Evolutionary conservation across 2,329 filamentous ascomycete genomes (phyloP), one percentile per base, ranked within the genome.

Genomic region (Fusarium tanahbumbuense): DNA sequence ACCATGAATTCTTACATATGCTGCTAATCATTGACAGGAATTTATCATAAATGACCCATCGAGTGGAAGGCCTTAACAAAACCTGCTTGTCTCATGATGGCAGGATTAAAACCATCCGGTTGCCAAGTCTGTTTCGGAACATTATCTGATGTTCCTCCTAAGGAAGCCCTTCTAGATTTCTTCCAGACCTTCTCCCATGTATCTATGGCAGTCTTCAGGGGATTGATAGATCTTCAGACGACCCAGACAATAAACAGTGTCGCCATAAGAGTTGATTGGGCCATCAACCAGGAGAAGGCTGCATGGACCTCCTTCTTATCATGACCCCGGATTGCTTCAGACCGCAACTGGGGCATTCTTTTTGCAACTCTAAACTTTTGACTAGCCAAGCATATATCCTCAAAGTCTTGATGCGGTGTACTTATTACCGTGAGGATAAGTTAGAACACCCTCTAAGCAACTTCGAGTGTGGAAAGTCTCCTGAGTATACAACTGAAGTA

Each of bases 171-270:
- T 11, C 28, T 13, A 25, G 10, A 34, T 28, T 23, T 20, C 23
- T 47, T 47, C 42, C 16, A 56, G 28, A n/a, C 32, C 15, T 22
- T 48, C n/a, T 42, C 23, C 10, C 16, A 18, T 25, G 22, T 18
- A 23, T n/a, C 30, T 34, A 16, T 32, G 28, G 20, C 28, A 13
- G n/a, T 49, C 23, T 45, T 23, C 46, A 16, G 30, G 28, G 54
- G 60, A 52, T 60, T 28, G 27, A 65, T 44, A n/a, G 45, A 34
- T 37, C 60, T 42, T 47, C 34, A 32, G 60, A 45, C 41, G 44
- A 42, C 27, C 15, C 28, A 60, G 54, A 47, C 44, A 45, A 60
- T 60, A 25, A 16, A 49, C 53, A 37, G 60, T 48, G 58, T 65
- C 63, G 11, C 60, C 47, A 23, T 65, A 27, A 34, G 53, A 54